These are phyloP conservation scores for Ophidiomyces ophidiicola DNA, from an alignment of 2,329 filamentous ascomycete genomes.

Conservation along the genomic window DNA sequence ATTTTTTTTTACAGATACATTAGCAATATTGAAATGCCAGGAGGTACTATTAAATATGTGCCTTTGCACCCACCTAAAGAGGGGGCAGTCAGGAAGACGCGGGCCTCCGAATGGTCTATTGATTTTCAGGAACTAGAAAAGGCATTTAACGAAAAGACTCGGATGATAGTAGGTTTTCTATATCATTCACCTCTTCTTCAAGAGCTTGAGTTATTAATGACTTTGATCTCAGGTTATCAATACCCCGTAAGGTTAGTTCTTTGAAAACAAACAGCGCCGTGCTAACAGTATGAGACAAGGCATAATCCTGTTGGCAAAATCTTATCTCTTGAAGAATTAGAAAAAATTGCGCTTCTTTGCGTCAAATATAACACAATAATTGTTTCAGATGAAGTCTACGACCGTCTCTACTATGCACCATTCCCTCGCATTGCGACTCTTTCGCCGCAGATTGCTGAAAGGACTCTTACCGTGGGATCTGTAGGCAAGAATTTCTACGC, in stretches of 20 bases:
- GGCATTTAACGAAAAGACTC: constrained; percentile 73
- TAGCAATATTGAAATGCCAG: constrained; percentile 96
- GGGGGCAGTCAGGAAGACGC: constrained; percentile 66
- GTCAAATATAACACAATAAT: constrained; percentile 92
- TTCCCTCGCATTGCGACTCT: constrained; percentile 88
- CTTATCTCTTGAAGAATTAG: constrained; percentile 69
- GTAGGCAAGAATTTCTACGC: constrained; percentile 98
- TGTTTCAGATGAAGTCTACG: constrained; percentile 85
- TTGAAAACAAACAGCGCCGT: not conserved
- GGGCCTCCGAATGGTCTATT: constrained; percentile 76
- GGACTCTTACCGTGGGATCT: constrained; percentile 88
- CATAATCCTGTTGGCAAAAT: constrained; percentile 98
- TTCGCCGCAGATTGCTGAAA: constrained; percentile 73
- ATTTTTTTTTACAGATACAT: constrained; percentile 53
- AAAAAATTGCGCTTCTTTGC: constrained; percentile 74
- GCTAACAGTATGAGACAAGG: constrained; percentile 16
- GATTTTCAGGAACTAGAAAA: constrained; percentile 71
- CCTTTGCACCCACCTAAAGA: constrained; percentile 80
- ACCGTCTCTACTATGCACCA: constrained; percentile 85
- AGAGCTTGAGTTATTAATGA: constrained; percentile 9
- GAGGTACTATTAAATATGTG: constrained; percentile 87
- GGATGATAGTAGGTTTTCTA: constrained; percentile 71
- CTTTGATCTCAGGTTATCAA: constrained; percentile 33
- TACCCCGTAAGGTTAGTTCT: constrained; percentile 33
- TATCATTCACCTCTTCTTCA: not conserved